Conservation (phyloP, 2,329 filamentous ascomycete genomes). For the Pochonia chlamydosporia region DNA sequence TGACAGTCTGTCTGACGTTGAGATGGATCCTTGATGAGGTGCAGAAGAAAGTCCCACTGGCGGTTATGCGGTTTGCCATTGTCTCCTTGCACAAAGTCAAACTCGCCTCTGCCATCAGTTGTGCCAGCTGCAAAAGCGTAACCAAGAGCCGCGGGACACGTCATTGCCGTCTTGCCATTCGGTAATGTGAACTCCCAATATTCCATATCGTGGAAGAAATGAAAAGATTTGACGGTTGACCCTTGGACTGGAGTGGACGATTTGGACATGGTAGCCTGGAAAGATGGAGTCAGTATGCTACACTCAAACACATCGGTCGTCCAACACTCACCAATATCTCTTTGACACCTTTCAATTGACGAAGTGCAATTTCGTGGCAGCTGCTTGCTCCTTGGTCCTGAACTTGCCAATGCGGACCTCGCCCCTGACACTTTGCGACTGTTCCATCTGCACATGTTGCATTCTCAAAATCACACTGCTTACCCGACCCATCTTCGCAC, state of each 20-base stretch:
- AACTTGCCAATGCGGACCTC: slow-evolving; percentile 62
- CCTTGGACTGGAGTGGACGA: slow-evolving; percentile 50
- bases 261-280: slow-evolving; percentile 31
- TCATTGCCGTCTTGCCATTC: slow-evolving; percentile 64
- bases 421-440: slow-evolving; percentile 66
- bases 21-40: slow-evolving; percentile 64
- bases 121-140: slow-evolving; percentile 93
- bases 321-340: slow-evolving; percentile 28
- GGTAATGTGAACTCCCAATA: slow-evolving; percentile 67
- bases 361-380: slow-evolving; percentile 68
- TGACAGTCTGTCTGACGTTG: slow-evolving; percentile 71
- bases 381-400: slow-evolving; percentile 68
- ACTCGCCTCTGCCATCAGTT: slow-evolving; percentile 81
- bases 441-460: slow-evolving; percentile 72
- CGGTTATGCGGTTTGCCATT: slow-evolving; percentile 66
- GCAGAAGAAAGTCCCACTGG: slow-evolving; percentile 72
- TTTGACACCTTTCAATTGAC: slow-evolving; percentile 60
- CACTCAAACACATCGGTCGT: too few relatives aligned
- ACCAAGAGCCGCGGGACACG: slow-evolving; percentile 82
- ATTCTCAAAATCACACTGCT: slow-evolving; percentile 68
- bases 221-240: slow-evolving; percentile 69
- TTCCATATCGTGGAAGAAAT: slow-evolving; percentile 79
- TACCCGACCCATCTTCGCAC: slow-evolving; percentile 77
- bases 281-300: neutral
- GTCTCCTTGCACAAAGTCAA: slow-evolving; percentile 89